These are phyloP conservation scores for Glycyrrhiza uralensis DNA, from an alignment of 306 rosid species.

Conservation along the genomic window DNA sequence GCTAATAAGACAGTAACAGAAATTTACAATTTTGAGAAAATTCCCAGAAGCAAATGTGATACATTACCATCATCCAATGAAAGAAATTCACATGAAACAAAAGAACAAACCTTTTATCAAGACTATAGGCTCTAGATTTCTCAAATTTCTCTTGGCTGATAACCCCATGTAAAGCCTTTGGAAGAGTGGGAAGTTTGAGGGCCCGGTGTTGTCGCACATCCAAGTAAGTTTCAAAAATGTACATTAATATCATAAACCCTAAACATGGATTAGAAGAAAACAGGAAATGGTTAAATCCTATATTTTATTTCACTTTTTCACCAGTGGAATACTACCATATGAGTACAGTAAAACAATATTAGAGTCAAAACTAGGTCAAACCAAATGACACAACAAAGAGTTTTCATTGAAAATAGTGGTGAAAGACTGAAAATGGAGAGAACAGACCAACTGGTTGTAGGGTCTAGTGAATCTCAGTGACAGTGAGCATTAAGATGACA, in stretches of 20 bases:
- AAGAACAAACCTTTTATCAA: conserved; percentile 78
- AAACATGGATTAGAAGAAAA: conserved; percentile 6
- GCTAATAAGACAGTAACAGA: not conserved
- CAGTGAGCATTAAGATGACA: not conserved
- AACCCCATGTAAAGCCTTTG: conserved; percentile 84
- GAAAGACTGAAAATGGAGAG: not conserved
- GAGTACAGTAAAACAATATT: not conserved
- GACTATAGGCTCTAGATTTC: conserved; percentile 89
- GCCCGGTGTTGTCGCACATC: conserved; percentile 88
- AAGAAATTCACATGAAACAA: conserved; percentile 4
- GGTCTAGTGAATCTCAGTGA: not conserved
- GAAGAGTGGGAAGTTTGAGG: conserved; percentile 79
- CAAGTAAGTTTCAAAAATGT: conserved; percentile 83
- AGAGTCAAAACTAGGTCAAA: not conserved
- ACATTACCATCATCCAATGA: conserved; percentile 8
- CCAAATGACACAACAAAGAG: not conserved
- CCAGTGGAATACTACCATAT: not conserved
- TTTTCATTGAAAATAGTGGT: not conserved
- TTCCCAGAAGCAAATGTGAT: not conserved
- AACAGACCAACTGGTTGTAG: not conserved
- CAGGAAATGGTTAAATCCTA: not conserved
- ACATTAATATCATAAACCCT: conserved; percentile 94
- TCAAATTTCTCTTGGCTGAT: conserved; percentile 91
- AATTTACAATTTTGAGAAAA: not conserved
- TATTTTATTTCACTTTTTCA: not conserved